Evolutionary conservation across 768 basidiomycete species (phyloP).

Genomic region (Lactifluus pinguis): DNA sequence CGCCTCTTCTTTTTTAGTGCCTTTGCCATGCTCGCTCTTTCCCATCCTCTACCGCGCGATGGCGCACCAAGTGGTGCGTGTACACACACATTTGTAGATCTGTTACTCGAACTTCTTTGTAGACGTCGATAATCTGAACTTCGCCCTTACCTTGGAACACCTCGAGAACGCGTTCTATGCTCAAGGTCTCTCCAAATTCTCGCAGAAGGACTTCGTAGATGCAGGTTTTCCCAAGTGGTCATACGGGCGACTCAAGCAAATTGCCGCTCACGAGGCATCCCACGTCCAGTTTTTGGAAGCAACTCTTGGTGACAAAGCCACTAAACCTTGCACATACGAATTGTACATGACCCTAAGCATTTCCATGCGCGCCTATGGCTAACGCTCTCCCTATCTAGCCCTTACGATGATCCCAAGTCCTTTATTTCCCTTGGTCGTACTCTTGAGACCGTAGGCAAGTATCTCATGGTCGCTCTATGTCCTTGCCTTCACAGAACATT

Average conservation of each 20-base stretch:
- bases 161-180: conserved; percentile 30
- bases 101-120: neutral
- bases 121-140: conserved; percentile 27
- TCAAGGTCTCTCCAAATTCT: conserved; percentile 29
- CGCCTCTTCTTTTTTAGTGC: neutral
- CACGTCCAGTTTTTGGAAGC: conserved; percentile 32
- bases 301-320: conserved; percentile 30
- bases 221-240: conserved; percentile 32
- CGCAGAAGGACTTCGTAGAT: conserved; percentile 29
- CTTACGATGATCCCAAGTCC: conserved; percentile 35
- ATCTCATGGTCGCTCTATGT: neutral
- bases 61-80: conserved; percentile 7
- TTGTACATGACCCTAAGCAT: conserved; percentile 21
- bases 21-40: neutral
- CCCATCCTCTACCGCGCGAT: conserved; percentile 11
- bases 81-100: neutral
- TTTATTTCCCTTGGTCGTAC: conserved; percentile 44
- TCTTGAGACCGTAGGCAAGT: conserved; percentile 43
- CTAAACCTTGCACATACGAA: conserved; percentile 33
- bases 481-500: neutral
- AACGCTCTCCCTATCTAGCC: conserved; percentile 23
- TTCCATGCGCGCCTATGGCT: neutral
- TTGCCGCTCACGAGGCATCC: conserved; percentile 33
- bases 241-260: conserved; percentile 29
- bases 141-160: conserved; percentile 31